Base-by-base conservation (phyloP, 1,139 yeast genomes). In the Sugiyamaella grinbergsii region DNA sequence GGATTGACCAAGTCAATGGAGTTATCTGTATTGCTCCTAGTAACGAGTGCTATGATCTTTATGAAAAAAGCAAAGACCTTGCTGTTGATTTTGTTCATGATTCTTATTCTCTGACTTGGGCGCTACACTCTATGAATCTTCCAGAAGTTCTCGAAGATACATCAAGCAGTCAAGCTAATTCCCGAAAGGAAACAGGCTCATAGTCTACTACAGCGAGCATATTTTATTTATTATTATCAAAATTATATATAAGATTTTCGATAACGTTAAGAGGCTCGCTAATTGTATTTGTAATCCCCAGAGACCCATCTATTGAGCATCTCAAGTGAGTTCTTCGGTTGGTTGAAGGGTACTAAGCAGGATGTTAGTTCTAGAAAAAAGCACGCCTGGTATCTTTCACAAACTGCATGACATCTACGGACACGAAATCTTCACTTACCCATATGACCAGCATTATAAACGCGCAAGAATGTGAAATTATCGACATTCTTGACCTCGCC, bases 301-400 rank as follows among this genome's bases (percentile, higher is more conserved):
- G 57, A 44, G 49, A 85, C 69, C 96, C 96, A 89, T 63, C 83
- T 74, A 72, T 85, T 85, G 54, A 89, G 78, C 89, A 89, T 83
- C 51, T 80, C 88, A 58, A 85, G 75, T 8, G 94, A 71, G 60
- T 78, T 76, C 67, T 77, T 81, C 20, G 95, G 95, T 71, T 85
- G 93, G 67, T 89, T 88, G 62, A 72, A 82, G 20, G 96, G 95
- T 54, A 81, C 83, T 42, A 26, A 15, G 11, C 8, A 24, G 5
- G 10, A 11, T 8, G 43, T 39, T 39, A 39, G 43, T 26, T 6
- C n/a, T n/a, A n/a, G n/a, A n/a, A n/a, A n/a, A n/a, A n/a, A n/a
- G n/a, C n/a, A n/a, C n/a, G n/a, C n/a, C n/a, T n/a, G n/a, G n/a
- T n/a, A n/a, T n/a, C n/a, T n/a, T n/a, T n/a, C n/a, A n/a, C n/a